Evolutionary conservation across 371 early-diverging fungal genomes (phyloP).

Genomic region (Modicella reniformis): DNA sequence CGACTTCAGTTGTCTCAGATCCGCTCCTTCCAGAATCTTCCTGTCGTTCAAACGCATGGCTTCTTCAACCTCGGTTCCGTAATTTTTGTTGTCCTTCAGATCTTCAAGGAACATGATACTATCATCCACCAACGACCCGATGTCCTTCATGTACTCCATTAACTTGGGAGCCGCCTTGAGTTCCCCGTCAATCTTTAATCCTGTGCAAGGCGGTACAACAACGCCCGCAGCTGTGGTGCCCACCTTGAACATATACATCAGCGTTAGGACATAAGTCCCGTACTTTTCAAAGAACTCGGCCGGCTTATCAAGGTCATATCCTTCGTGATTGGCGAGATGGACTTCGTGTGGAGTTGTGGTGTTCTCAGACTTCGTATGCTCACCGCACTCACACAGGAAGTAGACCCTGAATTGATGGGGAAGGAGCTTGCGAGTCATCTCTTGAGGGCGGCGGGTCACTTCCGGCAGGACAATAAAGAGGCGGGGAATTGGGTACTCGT

Average conservation of each 20-base stretch:
- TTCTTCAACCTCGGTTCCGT: background rate
- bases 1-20: constrained; percentile 13
- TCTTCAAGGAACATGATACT: constrained; percentile 6
- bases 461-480: constrained; percentile 20
- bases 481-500: constrained; percentile 23
- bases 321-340: constrained; percentile 25
- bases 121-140: constrained; percentile 6
- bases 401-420: constrained; percentile 15
- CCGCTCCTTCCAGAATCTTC: constrained; percentile 20
- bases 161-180: background rate
- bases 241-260: constrained; percentile 24
- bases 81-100: background rate
- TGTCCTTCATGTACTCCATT: background rate
- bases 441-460: background rate
- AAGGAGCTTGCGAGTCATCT: background rate
- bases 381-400: constrained; percentile 11
- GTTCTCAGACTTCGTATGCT: constrained; percentile 11
- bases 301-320: constrained; percentile 13
- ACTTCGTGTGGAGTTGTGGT: constrained; percentile 14
- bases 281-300: constrained; percentile 18
- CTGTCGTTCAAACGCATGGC: background rate
- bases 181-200: background rate
- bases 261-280: constrained; percentile 9
- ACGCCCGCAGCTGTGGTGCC: constrained; percentile 16
- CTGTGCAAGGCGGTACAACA: constrained; percentile 5